A percentile compares a stretch with the other conserved stretches of the same genome.
Conservation (phyloP, 495 filamentous ascomycete genomes). For the Niebla homalea region DNA sequence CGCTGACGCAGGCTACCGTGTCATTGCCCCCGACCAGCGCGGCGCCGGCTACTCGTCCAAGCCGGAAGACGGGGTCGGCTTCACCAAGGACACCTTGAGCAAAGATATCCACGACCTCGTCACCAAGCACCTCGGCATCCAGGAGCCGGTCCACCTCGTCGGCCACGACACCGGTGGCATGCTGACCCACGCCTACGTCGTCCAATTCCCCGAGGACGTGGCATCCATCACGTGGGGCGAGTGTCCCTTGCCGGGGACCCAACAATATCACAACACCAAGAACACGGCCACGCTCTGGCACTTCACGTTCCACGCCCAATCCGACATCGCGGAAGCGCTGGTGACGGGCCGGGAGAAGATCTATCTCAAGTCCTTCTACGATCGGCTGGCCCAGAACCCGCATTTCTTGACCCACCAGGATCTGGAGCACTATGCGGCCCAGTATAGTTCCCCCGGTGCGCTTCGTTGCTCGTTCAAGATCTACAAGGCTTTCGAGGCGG, state of each 20-base stretch:
- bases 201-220: slow-evolving; percentile 18
- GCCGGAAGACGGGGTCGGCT: slow-evolving; percentile 23
- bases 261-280: slow-evolving; percentile 19
- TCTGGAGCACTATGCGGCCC: slow-evolving; percentile 26
- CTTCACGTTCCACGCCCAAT: slow-evolving; percentile 32
- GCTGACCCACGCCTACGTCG: slow-evolving; percentile 29
- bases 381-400: slow-evolving; percentile 24
- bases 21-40: slow-evolving; percentile 32
- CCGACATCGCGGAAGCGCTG: slow-evolving; percentile 28
- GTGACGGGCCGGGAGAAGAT: slow-evolving; percentile 28
- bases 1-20: slow-evolving; percentile 27
- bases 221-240: slow-evolving; percentile 32
- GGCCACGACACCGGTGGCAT: slow-evolving; percentile 37
- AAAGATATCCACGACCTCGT: slow-evolving; percentile 22
- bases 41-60: slow-evolving; percentile 31
- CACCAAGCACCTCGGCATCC: slow-evolving; percentile 18
- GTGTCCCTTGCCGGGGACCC: slow-evolving; percentile 30
- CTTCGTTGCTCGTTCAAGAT: slow-evolving; percentile 26
- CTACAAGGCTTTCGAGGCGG: slow-evolving; percentile 31
- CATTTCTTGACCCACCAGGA: slow-evolving; percentile 23
- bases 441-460: slow-evolving; percentile 28
- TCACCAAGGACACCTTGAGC: slow-evolving; percentile 19
- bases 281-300: slow-evolving; percentile 25
- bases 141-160: slow-evolving; percentile 27
- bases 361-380: slow-evolving; percentile 34